Evolutionary conservation across 2,329 filamentous ascomycete species (phyloP).

Genomic region (Orbilia quercus): DNA sequence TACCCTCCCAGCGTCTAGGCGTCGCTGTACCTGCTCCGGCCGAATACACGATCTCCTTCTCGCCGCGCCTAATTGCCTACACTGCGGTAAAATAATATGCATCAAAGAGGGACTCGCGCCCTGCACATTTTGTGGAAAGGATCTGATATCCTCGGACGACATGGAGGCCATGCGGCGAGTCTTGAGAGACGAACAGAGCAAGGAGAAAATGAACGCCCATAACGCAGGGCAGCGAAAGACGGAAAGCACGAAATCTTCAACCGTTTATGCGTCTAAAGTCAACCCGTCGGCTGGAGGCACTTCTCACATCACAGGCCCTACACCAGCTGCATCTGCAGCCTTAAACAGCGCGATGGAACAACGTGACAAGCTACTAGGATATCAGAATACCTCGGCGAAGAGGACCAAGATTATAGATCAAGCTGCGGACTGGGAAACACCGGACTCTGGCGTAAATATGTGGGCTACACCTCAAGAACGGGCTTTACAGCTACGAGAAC

Average conservation of each 20-base stretch:
- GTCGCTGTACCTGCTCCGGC: conserved; percentile 88
- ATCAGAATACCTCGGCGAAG: conserved; percentile 85
- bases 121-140: conserved; percentile 86
- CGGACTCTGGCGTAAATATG: conserved; percentile 73
- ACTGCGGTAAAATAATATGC: conserved; percentile 94
- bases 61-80: conserved; percentile 92
- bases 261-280: conserved; percentile 55
- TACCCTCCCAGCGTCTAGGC: conserved; percentile 63
- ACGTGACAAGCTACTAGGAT: conserved; percentile 80
- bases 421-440: conserved; percentile 77
- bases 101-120: conserved; percentile 92
- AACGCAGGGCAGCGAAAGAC: conserved; percentile 73
- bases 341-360: conserved; percentile 76
- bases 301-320: conserved; percentile 54
- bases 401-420: conserved; percentile 88
- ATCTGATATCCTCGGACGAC: conserved; percentile 77
- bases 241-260: conserved; percentile 66
- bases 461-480: conserved; percentile 88
- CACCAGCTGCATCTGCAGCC: conserved; percentile 62
- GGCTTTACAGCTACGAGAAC: conserved; percentile 82
- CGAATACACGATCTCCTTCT: conserved; percentile 85
- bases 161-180: conserved; percentile 86
- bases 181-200: conserved; percentile 83
- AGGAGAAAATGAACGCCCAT: conserved; percentile 85
- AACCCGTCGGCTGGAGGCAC: conserved; percentile 61